Base-by-base conservation (phyloP, 495 filamentous ascomycete species). In the Pyrenopolyporus hunteri region DNA sequence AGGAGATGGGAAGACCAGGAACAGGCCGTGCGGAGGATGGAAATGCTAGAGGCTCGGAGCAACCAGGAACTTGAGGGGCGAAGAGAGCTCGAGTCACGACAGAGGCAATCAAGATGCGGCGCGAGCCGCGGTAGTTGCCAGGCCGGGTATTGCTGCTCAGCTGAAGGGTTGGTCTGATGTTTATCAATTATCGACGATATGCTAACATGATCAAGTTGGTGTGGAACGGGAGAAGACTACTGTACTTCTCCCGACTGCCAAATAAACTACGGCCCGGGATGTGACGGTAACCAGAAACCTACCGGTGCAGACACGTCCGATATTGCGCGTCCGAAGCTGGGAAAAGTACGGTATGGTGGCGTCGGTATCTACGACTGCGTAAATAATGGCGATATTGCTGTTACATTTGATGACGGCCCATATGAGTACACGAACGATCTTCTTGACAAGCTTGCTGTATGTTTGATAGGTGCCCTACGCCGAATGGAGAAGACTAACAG, bases 341-440 rank as follows among this genome's bases (percentile, higher is more conserved):
- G 88, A 16, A 69, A 49, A 16, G 77, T 86, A 2, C 76, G 74
- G 11, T 91, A 90, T 67, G 84, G 80, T 10, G 85, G 84, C 11
- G 70, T 71, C 2, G 82, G 82, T 4, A 86, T 94, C 51, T 88
- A 87, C 33, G 81, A 86, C 36, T 95, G 91, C 64, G 75, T 74
- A 4, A 76, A 77, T 10, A 72, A 80, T 0, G 86, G 87, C 17
- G 83, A 84, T 14, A 81, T 93, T 55, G 90, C 90, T 39, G 64
- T 93, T 43, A 92, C 90, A 1, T 93, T 84, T 68, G 90, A 93
- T 59, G 90, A 93, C 68, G 90, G 90, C 7, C 90, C 90, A 0
- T 85, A 82, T 17, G 72, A 82, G 7, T 92, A 87, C 68, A 93
- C 90, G 0, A 72, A 74, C 17, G 83, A 87, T 50, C 78, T 93